Conservation (phyloP, 2,329 filamentous ascomycete species). For the Elsinoe necatrix region DNA sequence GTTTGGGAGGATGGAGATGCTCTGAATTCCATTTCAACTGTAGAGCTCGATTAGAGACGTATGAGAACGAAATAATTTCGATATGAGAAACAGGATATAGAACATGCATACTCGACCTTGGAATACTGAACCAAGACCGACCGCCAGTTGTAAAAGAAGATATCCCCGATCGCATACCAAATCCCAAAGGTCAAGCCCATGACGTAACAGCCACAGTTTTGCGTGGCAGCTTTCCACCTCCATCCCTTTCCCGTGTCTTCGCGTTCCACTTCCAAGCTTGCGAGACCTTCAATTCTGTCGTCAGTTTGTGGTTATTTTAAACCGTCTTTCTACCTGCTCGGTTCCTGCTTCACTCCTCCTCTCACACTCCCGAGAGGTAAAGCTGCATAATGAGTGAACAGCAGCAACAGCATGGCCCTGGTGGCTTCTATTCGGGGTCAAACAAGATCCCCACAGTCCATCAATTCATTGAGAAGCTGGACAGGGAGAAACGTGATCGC, state of each 20-base stretch:
- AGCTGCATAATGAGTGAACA: slow-evolving; percentile 34
- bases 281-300: background rate
- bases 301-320: slow-evolving; percentile 9
- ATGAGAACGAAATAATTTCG: background rate
- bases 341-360: slow-evolving; percentile 1
- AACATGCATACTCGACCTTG: background rate
- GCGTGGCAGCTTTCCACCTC: background rate
- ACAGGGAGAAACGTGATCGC: slow-evolving; percentile 67
- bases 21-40: background rate
- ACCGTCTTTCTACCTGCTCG: background rate
- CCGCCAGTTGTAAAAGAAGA: too few species aligned
- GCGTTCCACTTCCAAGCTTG: slow-evolving; percentile 12
- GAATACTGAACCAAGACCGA: too few species aligned
- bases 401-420: slow-evolving; percentile 42
- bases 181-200: background rate
- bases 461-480: slow-evolving; percentile 71
- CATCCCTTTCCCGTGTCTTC: background rate
- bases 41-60: background rate
- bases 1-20: background rate
- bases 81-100: background rate
- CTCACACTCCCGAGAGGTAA: background rate
- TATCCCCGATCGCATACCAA: background rate
- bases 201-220: slow-evolving; percentile 14
- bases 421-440: slow-evolving; percentile 66
- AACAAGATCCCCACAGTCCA: slow-evolving; percentile 85